These are phyloP conservation scores for Colletotrichum destructivum DNA, from an alignment of 2,329 filamentous ascomycete genomes.

Conservation along the genomic window DNA sequence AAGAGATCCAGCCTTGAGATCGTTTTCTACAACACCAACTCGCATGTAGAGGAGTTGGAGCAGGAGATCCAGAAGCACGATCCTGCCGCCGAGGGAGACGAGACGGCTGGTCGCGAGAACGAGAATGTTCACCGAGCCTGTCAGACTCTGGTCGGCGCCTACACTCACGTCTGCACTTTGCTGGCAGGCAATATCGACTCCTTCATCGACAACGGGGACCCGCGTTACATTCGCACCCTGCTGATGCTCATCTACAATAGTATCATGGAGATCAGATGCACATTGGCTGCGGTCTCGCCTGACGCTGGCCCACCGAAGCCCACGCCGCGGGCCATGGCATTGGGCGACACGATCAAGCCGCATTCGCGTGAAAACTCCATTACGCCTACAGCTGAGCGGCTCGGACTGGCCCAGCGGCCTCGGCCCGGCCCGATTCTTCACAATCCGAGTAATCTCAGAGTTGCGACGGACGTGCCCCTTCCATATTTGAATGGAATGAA, in stretches of 20 bases:
- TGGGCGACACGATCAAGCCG: conserved; percentile 65
- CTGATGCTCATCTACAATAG: conserved; percentile 77
- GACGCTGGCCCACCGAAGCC: conserved; percentile 46
- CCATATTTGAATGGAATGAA: conserved; percentile 68
- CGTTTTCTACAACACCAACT: conserved; percentile 78
- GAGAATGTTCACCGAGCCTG: conserved; percentile 76
- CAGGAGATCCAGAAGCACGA: conserved; percentile 76
- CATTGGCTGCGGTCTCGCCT: conserved; percentile 55
- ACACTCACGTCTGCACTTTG: conserved; percentile 75
- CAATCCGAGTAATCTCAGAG: conserved; percentile 68
- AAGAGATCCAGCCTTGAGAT: conserved; percentile 77
- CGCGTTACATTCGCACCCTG: conserved; percentile 76
- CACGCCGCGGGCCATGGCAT: conserved; percentile 34
- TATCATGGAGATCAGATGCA: conserved; percentile 76
- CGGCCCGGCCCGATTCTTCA: conserved; percentile 58
- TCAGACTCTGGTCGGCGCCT: conserved; percentile 74
- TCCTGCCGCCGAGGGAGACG: conserved; percentile 63
- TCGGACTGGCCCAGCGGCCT: conserved; percentile 55
- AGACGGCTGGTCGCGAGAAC: conserved; percentile 67
- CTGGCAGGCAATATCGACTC: conserved; percentile 74
- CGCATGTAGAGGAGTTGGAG: conserved; percentile 76
- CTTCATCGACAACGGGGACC: conserved; percentile 76
- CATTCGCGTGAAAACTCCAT: conserved; percentile 67
- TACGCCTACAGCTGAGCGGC: conserved; percentile 67
- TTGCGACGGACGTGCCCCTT: conserved; percentile 68